Evolutionary conservation across 345 rosid genomes (phyloP).

Genomic region (Lumnitzera littorea): DNA sequence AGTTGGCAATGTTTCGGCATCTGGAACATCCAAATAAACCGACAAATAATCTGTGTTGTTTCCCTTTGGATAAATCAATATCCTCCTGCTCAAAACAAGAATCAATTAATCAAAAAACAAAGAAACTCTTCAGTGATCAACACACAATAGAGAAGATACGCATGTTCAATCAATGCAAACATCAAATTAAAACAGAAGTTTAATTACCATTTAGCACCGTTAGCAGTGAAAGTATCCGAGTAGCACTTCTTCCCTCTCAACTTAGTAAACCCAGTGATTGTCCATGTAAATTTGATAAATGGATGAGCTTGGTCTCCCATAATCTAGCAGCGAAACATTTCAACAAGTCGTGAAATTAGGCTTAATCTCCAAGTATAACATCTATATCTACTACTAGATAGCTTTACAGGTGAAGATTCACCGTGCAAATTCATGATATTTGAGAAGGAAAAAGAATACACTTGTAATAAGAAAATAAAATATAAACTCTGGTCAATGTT

Average conservation of each 20-base stretch:
- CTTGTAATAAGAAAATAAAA: too few species aligned
- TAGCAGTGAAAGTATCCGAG: constrained; percentile 16
- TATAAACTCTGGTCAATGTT: too few species aligned
- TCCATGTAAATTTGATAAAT: constrained; percentile 19
- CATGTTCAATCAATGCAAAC: neutral
- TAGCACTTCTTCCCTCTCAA: constrained; percentile 9
- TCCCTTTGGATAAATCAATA: constrained; percentile 20
- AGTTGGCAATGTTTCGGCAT: constrained; percentile 13
- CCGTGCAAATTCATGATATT: too few species aligned
- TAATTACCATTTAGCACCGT: constrained; percentile 15
- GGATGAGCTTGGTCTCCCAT: constrained; percentile 9
- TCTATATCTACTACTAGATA: too few species aligned
- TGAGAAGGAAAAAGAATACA: too few species aligned
- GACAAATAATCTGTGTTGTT: constrained; percentile 14
- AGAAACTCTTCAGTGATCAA: neutral
- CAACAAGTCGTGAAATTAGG: too few species aligned
- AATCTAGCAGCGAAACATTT: neutral
- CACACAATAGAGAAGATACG: too few species aligned
- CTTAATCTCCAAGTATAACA: too few species aligned
- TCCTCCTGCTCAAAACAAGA: constrained; percentile 4
- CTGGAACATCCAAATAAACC: constrained; percentile 17
- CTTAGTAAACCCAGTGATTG: constrained; percentile 14
- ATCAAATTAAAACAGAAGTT: neutral
- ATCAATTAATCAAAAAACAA: neutral
- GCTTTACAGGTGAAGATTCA: too few species aligned